These are phyloP conservation scores for Protea cynaroides DNA, from an alignment of 164 flowering plant species.

Conservation along the genomic window DNA sequence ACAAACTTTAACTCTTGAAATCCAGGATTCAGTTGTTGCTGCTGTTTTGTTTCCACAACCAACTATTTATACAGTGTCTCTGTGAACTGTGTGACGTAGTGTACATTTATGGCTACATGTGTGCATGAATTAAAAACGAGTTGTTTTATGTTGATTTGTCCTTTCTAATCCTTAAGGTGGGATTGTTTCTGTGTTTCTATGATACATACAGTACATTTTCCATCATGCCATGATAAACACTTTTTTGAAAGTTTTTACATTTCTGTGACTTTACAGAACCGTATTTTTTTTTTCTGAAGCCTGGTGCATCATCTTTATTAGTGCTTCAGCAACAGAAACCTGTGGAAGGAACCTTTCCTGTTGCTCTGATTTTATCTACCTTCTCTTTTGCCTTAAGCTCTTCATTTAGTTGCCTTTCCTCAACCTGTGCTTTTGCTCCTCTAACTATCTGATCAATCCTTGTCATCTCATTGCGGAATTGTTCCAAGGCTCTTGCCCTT, in stretches of 20 bases:
- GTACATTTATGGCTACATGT: constrained; percentile 6
- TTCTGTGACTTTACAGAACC: no score
- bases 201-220: background rate
- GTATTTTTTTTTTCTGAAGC: background rate
- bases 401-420: constrained; percentile 48
- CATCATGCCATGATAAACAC: background rate
- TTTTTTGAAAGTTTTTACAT: no score
- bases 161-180: background rate
- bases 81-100: constrained; percentile 9
- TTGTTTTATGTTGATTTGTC: background rate
- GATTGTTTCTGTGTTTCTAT: background rate
- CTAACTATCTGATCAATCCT: constrained; percentile 50
- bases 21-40: background rate
- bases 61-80: background rate
- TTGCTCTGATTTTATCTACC: constrained; percentile 47
- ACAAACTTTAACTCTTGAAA: background rate
- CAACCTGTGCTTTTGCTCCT: constrained; percentile 51
- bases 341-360: constrained; percentile 32
- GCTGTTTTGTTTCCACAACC: background rate
- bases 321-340: constrained; percentile 49
- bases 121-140: background rate
- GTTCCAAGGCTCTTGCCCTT: constrained; percentile 28
- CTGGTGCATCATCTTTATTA: background rate
- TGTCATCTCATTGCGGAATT: constrained; percentile 39
- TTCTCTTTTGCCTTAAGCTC: constrained; percentile 46